A percentile compares a stretch with the other conserved stretches of the same genome.
Evolutionary conservation across 2,329 filamentous ascomycete species (phyloP).

Genomic region (Ustilaginoidea virens): DNA sequence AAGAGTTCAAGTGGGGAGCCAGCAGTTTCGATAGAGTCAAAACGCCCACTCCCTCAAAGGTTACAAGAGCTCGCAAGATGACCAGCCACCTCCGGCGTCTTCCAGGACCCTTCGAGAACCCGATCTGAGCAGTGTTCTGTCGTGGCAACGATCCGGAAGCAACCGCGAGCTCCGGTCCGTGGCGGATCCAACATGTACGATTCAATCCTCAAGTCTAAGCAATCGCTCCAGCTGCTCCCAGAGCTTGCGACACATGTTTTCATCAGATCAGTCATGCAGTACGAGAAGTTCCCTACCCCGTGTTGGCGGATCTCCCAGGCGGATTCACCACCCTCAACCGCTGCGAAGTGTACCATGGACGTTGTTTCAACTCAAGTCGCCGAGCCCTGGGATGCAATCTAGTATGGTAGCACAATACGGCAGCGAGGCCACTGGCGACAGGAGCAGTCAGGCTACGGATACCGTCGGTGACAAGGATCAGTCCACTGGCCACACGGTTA

Average conservation of each 20-base stretch:
- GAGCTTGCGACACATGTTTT: conserved; percentile 1
- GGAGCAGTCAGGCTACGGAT: not conserved
- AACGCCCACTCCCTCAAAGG: conserved; percentile 5
- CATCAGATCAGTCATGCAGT: conserved; percentile 5
- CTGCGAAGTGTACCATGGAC: conserved; percentile 3
- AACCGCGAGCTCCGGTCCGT: not conserved
- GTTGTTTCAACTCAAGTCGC: conserved; percentile 3
- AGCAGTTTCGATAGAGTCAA: conserved; percentile 15
- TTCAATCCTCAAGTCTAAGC: conserved; percentile 4
- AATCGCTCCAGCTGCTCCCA: conserved; percentile 3
- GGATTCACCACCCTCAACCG: conserved; percentile 12
- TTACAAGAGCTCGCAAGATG: conserved; percentile 1
- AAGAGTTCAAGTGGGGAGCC: conserved; percentile 14
- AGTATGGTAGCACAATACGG: conserved; percentile 3
- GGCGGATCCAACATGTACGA: not conserved
- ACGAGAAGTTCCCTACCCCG: conserved; percentile 4
- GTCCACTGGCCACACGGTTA: not conserved
- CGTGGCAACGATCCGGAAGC: not conserved
- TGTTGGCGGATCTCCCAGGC: conserved; percentile 1
- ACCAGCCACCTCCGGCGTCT: not conserved
- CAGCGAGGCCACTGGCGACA: not conserved
- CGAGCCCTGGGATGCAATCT: conserved; percentile 1
- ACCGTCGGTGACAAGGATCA: not conserved
- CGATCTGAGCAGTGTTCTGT: not conserved
- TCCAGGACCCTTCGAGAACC: not conserved